Percentiles rank a stretch among this genome's conserved stretches.
phyloP scores from a whole-genome alignment of 495 filamentous ascomycete genomes.

The Xylaria intraflava region DNA sequence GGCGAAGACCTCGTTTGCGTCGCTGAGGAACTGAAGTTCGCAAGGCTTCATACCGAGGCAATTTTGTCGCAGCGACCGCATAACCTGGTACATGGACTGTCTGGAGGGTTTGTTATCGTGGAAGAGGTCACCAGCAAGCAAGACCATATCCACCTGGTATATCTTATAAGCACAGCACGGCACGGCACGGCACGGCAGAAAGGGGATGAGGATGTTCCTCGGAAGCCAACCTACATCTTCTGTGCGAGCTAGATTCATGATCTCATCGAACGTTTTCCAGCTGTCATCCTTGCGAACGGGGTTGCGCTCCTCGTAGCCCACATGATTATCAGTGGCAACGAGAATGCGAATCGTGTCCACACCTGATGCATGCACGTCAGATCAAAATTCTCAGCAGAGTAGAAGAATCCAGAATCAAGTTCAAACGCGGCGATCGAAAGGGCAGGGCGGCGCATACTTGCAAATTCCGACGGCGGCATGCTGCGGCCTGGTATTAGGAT shows the following conservation, averaged over 20 bases:
- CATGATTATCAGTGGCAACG: slow-evolving; percentile 92
- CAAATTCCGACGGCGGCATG: slow-evolving; percentile 14
- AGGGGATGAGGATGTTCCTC: too few relatives aligned
- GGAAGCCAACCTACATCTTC: slow-evolving; percentile 54
- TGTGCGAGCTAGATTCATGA: slow-evolving; percentile 83
- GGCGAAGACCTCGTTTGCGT: slow-evolving; percentile 81
- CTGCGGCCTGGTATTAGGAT: not conserved
- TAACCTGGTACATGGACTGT: slow-evolving; percentile 94
- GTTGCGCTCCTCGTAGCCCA: slow-evolving; percentile 92
- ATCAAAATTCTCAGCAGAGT: not conserved
- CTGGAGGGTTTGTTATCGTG: slow-evolving; percentile 98
- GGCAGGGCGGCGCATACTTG: slow-evolving; percentile 13
- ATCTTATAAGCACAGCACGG: not conserved
- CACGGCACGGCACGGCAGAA: too few relatives aligned
- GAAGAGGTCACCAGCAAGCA: slow-evolving; percentile 91
- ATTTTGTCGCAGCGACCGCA: slow-evolving; percentile 85
- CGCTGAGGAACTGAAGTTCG: slow-evolving; percentile 89
- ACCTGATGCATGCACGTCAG: slow-evolving; percentile 37
- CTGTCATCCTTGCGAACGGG: slow-evolving; percentile 91
- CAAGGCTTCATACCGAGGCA: slow-evolving; percentile 93
- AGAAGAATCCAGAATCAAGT: not conserved
- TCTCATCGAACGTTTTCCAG: slow-evolving; percentile 92
- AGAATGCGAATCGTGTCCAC: slow-evolving; percentile 93
- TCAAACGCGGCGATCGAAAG: not conserved
- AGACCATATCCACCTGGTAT: slow-evolving; percentile 74